Evolutionary conservation across 257 asterid species (phyloP), one percentile per base, ranked within the genome.

Genomic region (Solanum ossicruentum): DNA sequence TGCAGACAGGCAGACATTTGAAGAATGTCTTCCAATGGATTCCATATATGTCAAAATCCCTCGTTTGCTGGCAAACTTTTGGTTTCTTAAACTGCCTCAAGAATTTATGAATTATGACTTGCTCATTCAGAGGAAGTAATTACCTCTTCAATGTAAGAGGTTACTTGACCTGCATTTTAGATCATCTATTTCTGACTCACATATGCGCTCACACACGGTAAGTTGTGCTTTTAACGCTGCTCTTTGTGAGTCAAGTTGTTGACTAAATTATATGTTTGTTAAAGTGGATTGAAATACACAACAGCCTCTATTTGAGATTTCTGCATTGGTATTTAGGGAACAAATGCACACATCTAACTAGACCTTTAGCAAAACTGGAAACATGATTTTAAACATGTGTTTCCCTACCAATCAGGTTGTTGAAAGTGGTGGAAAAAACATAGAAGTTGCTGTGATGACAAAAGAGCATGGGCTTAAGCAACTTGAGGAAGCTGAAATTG

Each of bases 341-440:
- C 47, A 67, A 32, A 32, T 32, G 49, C 49, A 32, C 4, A 1
- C 75, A 67, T 67, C 49, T 3, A 67, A 67, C 77, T 67, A 67
- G 77, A 36, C 23, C 77, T 67, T 32, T 13, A 0, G 49, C 49
- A 36, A 67, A 67, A 67, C 17, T 67, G 23, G 23, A 28, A 66
- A 32, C 36, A 20, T 75, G 82, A 21, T 23, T 49, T 57, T 49
- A 23, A 75, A 47, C 60, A 47, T 23, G 32, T 61, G 52, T 56
- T 55, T 81, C 26, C 60, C 26, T 86, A 60, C 5, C 67, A 75
- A 85, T 65, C 86, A 95, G 99, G 99, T 94, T 79, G 99, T 95
- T 69, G 99, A 96, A 90, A 93, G 98, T 77, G 99, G 98, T 32
- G 99, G 99, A 86, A 96, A 94, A 93, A 96, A 96, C 92, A 93